These are phyloP conservation scores for Skeletonema menzelii DNA, from an alignment of 108 stramenopile species.

Conservation along the genomic window DNA sequence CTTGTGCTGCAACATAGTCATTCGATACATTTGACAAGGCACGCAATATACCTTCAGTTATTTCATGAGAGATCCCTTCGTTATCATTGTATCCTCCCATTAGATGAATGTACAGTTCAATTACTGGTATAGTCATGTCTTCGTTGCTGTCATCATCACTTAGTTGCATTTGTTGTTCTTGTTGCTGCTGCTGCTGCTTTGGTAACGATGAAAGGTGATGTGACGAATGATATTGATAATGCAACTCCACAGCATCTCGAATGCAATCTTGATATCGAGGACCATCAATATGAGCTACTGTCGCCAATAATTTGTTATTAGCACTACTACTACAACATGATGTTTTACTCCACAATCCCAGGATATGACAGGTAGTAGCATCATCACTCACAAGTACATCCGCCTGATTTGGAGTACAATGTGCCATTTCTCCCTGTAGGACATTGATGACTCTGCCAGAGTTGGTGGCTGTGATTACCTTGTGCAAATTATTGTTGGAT, in stretches of 20 bases:
- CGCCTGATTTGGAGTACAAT: slow-evolving; percentile 37
- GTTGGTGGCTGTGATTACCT: slow-evolving; percentile 24
- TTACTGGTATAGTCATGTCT: background rate
- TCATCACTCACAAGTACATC: slow-evolving; percentile 61
- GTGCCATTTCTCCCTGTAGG: slow-evolving; percentile 50
- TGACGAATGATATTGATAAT: slow-evolving; percentile 53
- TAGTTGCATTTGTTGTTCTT: slow-evolving; percentile 15
- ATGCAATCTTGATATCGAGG: slow-evolving; percentile 61
- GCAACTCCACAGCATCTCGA: slow-evolving; percentile 60
- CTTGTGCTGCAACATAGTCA: background rate
- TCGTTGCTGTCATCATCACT: background rate
- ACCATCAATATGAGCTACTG: slow-evolving; percentile 72
- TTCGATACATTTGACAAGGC: slow-evolving; percentile 56
- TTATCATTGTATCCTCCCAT: slow-evolving; percentile 80
- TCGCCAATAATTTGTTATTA: slow-evolving; percentile 27
- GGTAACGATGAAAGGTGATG: slow-evolving; percentile 6
- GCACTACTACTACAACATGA: background rate
- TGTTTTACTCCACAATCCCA: slow-evolving; percentile 75
- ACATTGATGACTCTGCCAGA: slow-evolving; percentile 42
- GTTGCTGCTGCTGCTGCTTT: slow-evolving; percentile 5
- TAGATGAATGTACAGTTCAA: slow-evolving; percentile 74
- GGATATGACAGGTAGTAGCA: slow-evolving; percentile 87
- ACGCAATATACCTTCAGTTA: slow-evolving; percentile 59
- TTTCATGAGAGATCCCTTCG: slow-evolving; percentile 46
- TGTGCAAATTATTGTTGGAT: background rate